Base-by-base conservation (phyloP, 768 basidiomycete genomes). In the Cantharellus anzutake region DNA sequence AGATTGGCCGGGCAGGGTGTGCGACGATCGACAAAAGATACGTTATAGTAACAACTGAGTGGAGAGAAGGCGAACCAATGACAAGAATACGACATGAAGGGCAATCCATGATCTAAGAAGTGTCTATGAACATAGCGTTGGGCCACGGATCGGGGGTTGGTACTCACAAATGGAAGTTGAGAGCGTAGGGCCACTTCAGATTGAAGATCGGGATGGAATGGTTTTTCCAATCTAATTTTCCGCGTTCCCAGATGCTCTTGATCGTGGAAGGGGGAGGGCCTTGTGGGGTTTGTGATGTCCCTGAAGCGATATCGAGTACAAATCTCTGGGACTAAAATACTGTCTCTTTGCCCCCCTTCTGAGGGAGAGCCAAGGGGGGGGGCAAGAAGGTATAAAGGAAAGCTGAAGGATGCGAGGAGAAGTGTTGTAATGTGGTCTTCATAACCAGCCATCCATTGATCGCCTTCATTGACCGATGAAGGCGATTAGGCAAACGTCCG, bases 51-150 rank as follows among this genome's bases (percentile, higher is more conserved):
- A 29, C 44, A 0, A 74, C 76, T 59, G 74, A 81, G 74, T 0
- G 80, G 80, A n/a, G 79, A 72, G 64, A 82, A 81, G 1, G 80
- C 79, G 60, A 81, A 80, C 80, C 79, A 29, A 76, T 0, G 71
- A 71, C 37, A 73, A 4, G 5, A 41, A 50, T 5, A 5, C 5
- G 14, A 20, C 16, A 37, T 34, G 50, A 3, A 39, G 4, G 5
- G 16, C 7, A 5, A 39, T 38, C 7, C 3, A 34, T 42, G 4
- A 65, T 68, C 44, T 64, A 29, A 29, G 20, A 29, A 29, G 20
- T 29, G 20, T 29, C 20, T 29, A 29, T 29, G 20, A 29, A 29
- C 20, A 29, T 29, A 29, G 20, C 20, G 20, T 29, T 29, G 20
- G 20, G 20, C 20, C 20, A 29, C 20, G 20, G 20, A 29, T 29